These are phyloP conservation scores for Fusarium sp. DNA, from an alignment of 2,329 filamentous ascomycete species.

Conservation along the genomic window DNA sequence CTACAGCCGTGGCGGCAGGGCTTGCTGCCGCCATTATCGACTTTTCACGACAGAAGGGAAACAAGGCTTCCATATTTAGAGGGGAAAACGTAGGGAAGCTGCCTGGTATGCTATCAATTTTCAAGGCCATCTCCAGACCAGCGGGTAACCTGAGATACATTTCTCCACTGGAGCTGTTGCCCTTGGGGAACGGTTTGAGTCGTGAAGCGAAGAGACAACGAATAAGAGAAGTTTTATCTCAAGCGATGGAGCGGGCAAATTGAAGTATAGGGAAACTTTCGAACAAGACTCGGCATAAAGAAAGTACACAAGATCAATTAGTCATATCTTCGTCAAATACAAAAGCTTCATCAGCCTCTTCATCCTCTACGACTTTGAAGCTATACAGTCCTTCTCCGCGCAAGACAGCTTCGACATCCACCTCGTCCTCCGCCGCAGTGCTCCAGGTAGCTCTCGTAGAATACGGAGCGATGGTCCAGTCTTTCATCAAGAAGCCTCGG, in stretches of 20 bases:
- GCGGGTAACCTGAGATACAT: neutral
- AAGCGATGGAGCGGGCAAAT: neutral
- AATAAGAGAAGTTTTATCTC: neutral
- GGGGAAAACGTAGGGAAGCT: neutral
- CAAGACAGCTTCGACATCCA: accelerated
- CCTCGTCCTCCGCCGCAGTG: neutral
- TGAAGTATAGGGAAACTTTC: neutral
- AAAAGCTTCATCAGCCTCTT: neutral
- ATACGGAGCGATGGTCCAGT: neutral
- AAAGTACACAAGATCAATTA: too few relatives aligned
- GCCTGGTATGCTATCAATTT: accelerated
- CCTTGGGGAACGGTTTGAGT: accelerated
- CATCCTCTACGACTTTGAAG: neutral
- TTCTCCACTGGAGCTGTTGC: neutral
- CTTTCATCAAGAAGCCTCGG: neutral
- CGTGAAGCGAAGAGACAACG: neutral
- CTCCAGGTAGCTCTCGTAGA: neutral
- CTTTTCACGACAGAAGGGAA: neutral
- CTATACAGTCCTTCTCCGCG: accelerated
- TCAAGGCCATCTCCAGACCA: accelerated
- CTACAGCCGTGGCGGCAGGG: accelerated
- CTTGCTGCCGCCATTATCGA: accelerated
- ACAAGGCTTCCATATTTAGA: accelerated
- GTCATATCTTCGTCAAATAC: neutral
- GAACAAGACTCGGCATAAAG: too few relatives aligned